These are phyloP conservation scores for Theileria annulata DNA, from an alignment of 169 alveolate species.

Conservation along the genomic window DNA sequence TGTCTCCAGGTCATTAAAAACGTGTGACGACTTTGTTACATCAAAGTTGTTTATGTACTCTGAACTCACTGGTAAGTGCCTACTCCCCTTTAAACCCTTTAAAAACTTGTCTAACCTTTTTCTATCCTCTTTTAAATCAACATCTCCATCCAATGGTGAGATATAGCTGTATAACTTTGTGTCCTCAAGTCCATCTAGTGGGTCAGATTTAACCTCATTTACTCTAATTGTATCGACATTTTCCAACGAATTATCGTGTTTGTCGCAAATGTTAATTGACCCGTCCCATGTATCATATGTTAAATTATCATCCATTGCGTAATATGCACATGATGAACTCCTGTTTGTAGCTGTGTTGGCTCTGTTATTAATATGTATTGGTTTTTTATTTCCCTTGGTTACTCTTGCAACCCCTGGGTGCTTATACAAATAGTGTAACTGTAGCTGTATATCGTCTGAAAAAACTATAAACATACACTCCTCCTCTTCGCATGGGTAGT, in stretches of 20 bases:
- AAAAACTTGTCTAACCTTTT: background rate
- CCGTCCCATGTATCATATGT: conserved; percentile 25
- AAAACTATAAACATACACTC: conserved; percentile 65
- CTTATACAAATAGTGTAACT: conserved; percentile 55
- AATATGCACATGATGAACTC: background rate
- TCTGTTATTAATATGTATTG: background rate
- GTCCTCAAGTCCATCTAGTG: conserved; percentile 5
- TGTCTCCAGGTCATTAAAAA: conserved; percentile 22
- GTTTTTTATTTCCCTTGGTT: conserved; percentile 1
- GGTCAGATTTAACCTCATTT: background rate
- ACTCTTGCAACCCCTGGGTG: conserved; percentile 34
- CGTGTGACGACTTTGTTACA: conserved; percentile 30
- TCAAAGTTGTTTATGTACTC: conserved; percentile 13
- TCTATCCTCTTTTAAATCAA: background rate
- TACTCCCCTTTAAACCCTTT: background rate
- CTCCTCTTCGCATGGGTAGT: conserved; percentile 66
- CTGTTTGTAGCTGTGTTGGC: background rate
- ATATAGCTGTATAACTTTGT: background rate
- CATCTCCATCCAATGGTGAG: background rate
- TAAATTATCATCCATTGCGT: background rate
- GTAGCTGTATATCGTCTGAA: conserved; percentile 59
- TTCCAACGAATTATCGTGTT: background rate
- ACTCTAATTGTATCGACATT: background rate
- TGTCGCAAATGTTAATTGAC: background rate
- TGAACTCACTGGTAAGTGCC: conserved; percentile 6